These are phyloP conservation scores for Halenospora varia DNA, from an alignment of 495 filamentous ascomycete species.

Conservation along the genomic window DNA sequence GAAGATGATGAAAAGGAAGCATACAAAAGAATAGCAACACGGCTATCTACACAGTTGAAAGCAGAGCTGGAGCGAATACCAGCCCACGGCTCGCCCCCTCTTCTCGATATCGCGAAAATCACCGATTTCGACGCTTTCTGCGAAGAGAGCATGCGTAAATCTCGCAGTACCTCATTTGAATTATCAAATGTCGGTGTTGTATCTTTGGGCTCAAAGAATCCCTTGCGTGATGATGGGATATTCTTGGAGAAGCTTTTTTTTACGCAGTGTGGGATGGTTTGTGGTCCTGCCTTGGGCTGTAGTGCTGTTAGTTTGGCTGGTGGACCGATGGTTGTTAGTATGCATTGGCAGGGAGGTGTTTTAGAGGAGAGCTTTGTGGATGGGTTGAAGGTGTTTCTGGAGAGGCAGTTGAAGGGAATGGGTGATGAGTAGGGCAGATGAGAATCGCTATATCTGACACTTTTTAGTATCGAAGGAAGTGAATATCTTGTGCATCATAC, in stretches of 20 bases:
- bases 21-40: slow-evolving; percentile 1
- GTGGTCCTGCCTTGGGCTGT: slow-evolving; percentile 12
- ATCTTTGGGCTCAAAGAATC: too few species aligned
- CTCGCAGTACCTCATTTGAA: slow-evolving; percentile 22
- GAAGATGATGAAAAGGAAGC: neutral
- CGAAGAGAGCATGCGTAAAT: slow-evolving; percentile 10
- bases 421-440: neutral
- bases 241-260: slow-evolving; percentile 18
- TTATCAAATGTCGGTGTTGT: slow-evolving; percentile 25
- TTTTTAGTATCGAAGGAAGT: too few species aligned
- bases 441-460: too few species aligned
- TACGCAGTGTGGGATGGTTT: slow-evolving; percentile 13
- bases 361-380: slow-evolving; percentile 11
- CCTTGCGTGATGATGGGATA: too few species aligned
- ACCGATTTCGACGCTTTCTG: slow-evolving; percentile 17
- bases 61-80: slow-evolving; percentile 15
- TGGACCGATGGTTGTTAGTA: slow-evolving; percentile 12
- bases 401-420: neutral
- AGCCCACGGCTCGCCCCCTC: slow-evolving; percentile 5
- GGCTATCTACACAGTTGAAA: slow-evolving; percentile 13
- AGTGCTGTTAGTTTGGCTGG: slow-evolving; percentile 12
- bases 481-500: too few species aligned
- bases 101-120: slow-evolving; percentile 8
- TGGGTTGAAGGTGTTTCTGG: neutral
- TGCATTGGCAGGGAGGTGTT: slow-evolving; percentile 18